Evolutionary conservation across 805 yeast genomes (phyloP).

Genomic region (Saccharomyces eubayanus): DNA sequence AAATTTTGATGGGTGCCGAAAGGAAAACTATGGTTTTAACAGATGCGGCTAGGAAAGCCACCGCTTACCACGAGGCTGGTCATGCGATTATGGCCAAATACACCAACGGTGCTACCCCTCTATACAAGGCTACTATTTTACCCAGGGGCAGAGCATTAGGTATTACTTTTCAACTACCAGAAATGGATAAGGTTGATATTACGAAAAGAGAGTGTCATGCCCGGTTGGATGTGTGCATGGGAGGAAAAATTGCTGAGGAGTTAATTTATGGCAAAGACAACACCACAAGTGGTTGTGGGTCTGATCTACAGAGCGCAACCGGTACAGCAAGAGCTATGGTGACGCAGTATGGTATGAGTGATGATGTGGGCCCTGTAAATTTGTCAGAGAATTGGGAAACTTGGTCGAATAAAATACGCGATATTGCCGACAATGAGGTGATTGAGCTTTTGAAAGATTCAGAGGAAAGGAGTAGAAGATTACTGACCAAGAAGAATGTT

Average conservation of each 20-base stretch:
- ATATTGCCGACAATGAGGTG: conserved; percentile 89
- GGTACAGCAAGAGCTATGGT: conserved; percentile 94
- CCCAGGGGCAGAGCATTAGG: conserved; percentile 97
- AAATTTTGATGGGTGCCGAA: conserved; percentile 96
- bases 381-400: conserved; percentile 87
- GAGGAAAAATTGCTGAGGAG: conserved; percentile 97
- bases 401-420: conserved; percentile 86
- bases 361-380: conserved; percentile 83
- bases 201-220: conserved; percentile 86
- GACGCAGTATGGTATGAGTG: conserved; percentile 93
- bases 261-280: conserved; percentile 82
- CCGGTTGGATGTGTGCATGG: conserved; percentile 94
- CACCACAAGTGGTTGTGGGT: conserved; percentile 91
- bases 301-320: conserved; percentile 86
- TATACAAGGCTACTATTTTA: conserved; percentile 92
- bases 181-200: conserved; percentile 94
- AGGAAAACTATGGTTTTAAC: conserved; percentile 96
- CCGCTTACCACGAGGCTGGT: conserved; percentile 99
- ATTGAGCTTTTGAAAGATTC: conserved; percentile 63
- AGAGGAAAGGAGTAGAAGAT: conserved; percentile 67
- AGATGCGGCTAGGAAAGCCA: conserved; percentile 84
- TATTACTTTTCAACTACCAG: conserved; percentile 94
- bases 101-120: conserved; percentile 88
- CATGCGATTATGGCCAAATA: conserved; percentile 97
- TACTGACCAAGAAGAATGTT: conserved; percentile 50